These are phyloP conservation scores for Gymnopus androsaceus DNA, from an alignment of 1,284 basidiomycete species.

Conservation along the genomic window DNA sequence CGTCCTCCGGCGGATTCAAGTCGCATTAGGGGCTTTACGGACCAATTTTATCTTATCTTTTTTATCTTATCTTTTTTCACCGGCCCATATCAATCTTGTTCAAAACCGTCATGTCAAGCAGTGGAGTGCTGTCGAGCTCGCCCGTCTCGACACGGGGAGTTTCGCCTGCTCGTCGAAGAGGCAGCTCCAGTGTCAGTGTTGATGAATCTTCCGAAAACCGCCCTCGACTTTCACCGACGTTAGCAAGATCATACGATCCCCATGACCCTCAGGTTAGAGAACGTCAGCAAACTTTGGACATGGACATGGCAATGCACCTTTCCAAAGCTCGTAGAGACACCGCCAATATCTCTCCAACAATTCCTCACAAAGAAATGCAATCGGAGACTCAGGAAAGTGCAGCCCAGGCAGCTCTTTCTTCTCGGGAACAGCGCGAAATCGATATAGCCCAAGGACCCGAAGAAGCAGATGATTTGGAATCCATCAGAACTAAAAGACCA, in stretches of 20 bases:
- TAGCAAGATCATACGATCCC: conserved; percentile 61
- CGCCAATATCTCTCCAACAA: conserved; percentile 38
- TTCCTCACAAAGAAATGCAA: conserved; percentile 29
- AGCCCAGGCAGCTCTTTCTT: conserved; percentile 41
- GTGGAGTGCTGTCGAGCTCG: conserved; percentile 37
- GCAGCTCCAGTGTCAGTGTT: conserved; percentile 44
- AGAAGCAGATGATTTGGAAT: conserved; percentile 25
- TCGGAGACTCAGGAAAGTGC: conserved; percentile 18
- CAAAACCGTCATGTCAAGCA: conserved; percentile 10
- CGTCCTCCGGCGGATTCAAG: no score
- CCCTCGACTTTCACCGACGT: conserved; percentile 63
- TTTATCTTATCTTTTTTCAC: no score
- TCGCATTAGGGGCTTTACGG: no score
- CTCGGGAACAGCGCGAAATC: conserved; percentile 47
- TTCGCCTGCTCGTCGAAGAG: conserved; percentile 41
- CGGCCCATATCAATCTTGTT: no score
- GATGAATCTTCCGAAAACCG: conserved; percentile 41
- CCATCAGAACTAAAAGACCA: conserved; percentile 25
- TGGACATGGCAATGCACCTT: conserved; percentile 71
- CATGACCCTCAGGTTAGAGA: conserved; percentile 73
- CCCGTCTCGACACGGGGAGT: conserved; percentile 43
- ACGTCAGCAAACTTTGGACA: conserved; percentile 83
- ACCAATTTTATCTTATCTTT: conserved; percentile 2
- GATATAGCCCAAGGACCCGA: conserved; percentile 39
- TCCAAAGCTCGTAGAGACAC: conserved; percentile 74